phyloP scores from a whole-genome alignment of 2,329 filamentous ascomycete genomes.

The Diaporthe ampelina region DNA sequence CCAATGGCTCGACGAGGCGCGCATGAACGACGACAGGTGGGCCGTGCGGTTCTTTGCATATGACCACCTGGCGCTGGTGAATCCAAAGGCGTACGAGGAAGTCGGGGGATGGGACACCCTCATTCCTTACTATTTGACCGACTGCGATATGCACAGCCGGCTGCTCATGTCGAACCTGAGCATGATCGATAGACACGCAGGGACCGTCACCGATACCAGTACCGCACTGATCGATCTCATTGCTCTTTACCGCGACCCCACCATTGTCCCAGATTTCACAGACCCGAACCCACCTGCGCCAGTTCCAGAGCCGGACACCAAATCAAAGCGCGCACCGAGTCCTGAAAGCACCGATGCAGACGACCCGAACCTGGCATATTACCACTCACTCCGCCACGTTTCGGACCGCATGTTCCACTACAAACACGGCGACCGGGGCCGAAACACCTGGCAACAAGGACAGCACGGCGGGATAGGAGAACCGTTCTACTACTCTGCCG shows the following conservation, averaged over 20 bases:
- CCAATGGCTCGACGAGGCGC: constrained; percentile 51
- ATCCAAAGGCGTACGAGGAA: constrained; percentile 63
- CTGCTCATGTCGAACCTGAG: constrained; percentile 61
- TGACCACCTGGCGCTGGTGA: constrained; percentile 70
- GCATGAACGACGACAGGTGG: constrained; percentile 58
- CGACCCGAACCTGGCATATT: constrained; percentile 48
- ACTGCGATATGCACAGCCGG: constrained; percentile 68
- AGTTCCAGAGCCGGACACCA: constrained; percentile 21
- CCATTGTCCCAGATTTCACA: constrained; percentile 52
- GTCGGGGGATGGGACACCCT: constrained; percentile 70
- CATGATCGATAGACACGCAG: constrained; percentile 55
- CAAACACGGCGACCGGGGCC: constrained; percentile 56
- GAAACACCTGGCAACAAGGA: constrained; percentile 67
- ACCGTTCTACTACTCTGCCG: constrained; percentile 64
- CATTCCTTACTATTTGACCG: constrained; percentile 70
- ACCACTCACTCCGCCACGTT: constrained; percentile 46
- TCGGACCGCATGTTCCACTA: constrained; percentile 57
- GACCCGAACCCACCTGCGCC: constrained; percentile 53
- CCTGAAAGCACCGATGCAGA: constrained; percentile 24
- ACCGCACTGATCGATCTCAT: constrained; percentile 60
- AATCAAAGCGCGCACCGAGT: constrained; percentile 41
- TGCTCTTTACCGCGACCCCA: constrained; percentile 60
- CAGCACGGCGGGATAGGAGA: constrained; percentile 66
- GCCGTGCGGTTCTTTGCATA: constrained; percentile 69
- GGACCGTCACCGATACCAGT: constrained; percentile 62